A percentile compares a stretch with the other conserved stretches of the same genome.
Conservation (phyloP, 2,329 filamentous ascomycete species). For the Tolypocladium guangdongense region DNA sequence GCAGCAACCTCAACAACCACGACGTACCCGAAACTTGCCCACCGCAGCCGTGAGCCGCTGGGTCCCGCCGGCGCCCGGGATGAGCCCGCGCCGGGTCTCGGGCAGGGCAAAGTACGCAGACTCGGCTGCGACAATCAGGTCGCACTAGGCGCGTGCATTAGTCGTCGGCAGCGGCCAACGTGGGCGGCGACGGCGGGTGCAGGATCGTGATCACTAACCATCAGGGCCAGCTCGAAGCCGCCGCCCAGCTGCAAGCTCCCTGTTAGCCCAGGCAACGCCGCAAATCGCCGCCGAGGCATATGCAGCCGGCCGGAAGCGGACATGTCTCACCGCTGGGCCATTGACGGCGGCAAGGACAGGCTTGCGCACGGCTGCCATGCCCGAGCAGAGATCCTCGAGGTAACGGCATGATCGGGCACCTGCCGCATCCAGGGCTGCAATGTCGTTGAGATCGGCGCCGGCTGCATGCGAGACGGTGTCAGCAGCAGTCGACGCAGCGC, state of each 20-base stretch:
- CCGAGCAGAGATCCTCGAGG: constrained; percentile 29
- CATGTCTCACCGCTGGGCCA: constrained; percentile 34
- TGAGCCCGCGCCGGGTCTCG: constrained; percentile 27
- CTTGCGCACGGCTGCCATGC: constrained; percentile 25
- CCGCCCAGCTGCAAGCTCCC: constrained; percentile 29
- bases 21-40: constrained; percentile 28
- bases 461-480: constrained; percentile 10
- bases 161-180: neutral
- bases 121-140: constrained; percentile 25
- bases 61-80: constrained; percentile 29
- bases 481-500: too few relatives aligned
- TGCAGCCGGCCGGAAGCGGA: constrained; percentile 9
- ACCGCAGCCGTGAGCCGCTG: constrained; percentile 28
- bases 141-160: constrained; percentile 17
- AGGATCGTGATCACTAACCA: constrained; percentile 18
- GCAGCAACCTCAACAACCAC: neutral
- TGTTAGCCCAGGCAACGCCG: neutral
- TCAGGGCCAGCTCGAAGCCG: constrained; percentile 38
- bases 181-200: neutral
- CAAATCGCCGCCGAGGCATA: neutral
- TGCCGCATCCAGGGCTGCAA: constrained; percentile 20
- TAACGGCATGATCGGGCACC: constrained; percentile 21
- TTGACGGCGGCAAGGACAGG: constrained; percentile 38
- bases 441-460: constrained; percentile 25
- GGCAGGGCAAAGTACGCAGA: constrained; percentile 26